A percentile compares a stretch with the other conserved stretches of the same genome.
Conservation (phyloP, 169 alveolate genomes). For the Plasmodium inui region DNA sequence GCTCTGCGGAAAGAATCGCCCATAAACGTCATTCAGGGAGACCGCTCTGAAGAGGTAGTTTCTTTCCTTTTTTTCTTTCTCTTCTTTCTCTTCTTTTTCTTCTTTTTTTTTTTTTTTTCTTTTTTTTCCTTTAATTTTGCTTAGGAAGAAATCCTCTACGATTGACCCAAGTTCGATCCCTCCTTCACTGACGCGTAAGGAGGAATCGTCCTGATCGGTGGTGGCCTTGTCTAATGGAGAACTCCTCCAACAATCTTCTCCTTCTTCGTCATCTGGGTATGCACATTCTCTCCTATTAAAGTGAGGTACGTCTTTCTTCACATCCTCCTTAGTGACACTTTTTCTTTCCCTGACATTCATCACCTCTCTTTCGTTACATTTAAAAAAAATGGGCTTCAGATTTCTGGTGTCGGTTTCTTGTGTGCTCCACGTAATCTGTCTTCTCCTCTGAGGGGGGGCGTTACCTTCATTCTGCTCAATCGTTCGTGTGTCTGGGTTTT, state of each 20-base stretch:
- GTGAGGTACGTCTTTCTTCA: neutral
- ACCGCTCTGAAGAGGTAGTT: conserved; percentile 12
- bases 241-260: neutral
- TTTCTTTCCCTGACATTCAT: neutral
- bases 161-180: neutral
- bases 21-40: conserved; percentile 32
- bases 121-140: conserved; percentile 18
- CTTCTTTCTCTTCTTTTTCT: too few relatives aligned
- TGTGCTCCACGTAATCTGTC: neutral
- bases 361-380: neutral
- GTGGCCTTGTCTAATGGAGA: neutral
- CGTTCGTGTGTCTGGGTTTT: neutral
- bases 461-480: neutral
- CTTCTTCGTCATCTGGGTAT: neutral
- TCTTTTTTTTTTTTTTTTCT: conserved; percentile 18
- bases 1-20: neutral
- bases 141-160: conserved; percentile 1
- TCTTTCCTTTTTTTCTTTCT: conserved; percentile 10
- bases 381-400: neutral
- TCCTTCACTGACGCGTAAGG: neutral
- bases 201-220: neutral
- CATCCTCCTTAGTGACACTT: neutral
- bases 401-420: neutral
- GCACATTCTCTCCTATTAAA: neutral
- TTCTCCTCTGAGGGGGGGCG: neutral